A percentile compares a stretch with the other conserved stretches of the same genome.
Conservation (phyloP, 352 stramenopile species). For the Phytopythium oedochilum region DNA sequence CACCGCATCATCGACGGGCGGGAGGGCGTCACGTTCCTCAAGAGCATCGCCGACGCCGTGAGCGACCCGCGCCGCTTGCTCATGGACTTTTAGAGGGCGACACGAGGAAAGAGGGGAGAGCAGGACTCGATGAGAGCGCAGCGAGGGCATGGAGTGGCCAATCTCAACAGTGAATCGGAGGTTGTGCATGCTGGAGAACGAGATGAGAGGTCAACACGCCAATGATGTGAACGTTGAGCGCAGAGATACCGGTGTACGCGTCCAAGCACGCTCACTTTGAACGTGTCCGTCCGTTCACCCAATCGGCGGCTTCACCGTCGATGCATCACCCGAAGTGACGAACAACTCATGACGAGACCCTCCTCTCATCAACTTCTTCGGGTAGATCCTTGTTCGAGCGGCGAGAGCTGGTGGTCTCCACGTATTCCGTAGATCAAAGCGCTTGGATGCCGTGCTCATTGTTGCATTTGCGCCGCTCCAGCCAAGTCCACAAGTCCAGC, state of each 20-base stretch:
- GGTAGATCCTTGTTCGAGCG: too few species aligned
- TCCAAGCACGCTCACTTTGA: not conserved
- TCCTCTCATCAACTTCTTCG: not conserved
- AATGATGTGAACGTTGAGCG: too few species aligned
- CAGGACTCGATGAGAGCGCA: not conserved
- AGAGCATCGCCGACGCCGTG: conserved; percentile 97
- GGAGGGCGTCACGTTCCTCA: conserved; percentile 99
- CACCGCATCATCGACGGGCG: conserved; percentile 99
- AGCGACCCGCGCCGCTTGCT: conserved; percentile 94
- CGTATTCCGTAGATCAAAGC: too few species aligned
- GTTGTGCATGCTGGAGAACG: too few species aligned
- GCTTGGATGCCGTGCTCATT: too few species aligned
- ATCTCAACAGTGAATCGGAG: too few species aligned
- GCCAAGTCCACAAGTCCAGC: not conserved
- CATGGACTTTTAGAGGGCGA: conserved; percentile 52
- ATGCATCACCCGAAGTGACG: not conserved
- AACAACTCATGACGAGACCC: not conserved
- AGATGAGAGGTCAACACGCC: too few species aligned
- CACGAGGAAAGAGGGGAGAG: not conserved
- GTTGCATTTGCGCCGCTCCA: not conserved
- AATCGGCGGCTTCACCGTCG: not conserved
- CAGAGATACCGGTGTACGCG: too few species aligned
- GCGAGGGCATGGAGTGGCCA: not conserved
- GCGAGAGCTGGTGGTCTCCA: too few species aligned
- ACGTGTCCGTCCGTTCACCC: not conserved